Conservation (phyloP, 768 basidiomycete species). For the Lactarius evosmus region DNA sequence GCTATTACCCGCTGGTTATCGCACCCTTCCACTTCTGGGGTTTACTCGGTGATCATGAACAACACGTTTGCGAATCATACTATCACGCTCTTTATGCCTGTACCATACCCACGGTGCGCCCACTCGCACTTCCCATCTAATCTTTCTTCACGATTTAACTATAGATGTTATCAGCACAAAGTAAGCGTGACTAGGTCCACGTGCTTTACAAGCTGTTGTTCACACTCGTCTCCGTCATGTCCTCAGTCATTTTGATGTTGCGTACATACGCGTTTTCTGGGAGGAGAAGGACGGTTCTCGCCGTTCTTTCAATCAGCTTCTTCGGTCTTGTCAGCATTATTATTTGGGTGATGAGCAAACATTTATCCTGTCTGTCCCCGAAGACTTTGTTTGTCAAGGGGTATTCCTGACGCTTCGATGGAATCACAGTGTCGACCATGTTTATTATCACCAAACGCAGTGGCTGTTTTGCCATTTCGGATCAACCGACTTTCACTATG, state of each 20-base stretch:
- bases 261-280: slow-evolving; percentile 26
- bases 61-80: not conserved
- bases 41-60: not conserved
- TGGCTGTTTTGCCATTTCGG: slow-evolving; percentile 17
- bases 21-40: slow-evolving; percentile 25
- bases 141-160: not conserved
- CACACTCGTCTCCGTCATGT: not conserved
- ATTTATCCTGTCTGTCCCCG: slow-evolving; percentile 11
- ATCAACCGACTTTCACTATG: not conserved
- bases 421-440: slow-evolving; percentile 8
- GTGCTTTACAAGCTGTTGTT: not conserved
- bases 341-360: slow-evolving; percentile 12
- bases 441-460: not conserved
- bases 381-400: not conserved
- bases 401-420: not conserved
- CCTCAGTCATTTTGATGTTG: slow-evolving; percentile 26
- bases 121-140: not conserved
- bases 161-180: slow-evolving; percentile 20
- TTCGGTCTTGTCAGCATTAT: slow-evolving; percentile 2
- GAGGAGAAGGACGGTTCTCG: slow-evolving; percentile 2
- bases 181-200: slow-evolving; percentile 3
- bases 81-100: slow-evolving; percentile 16
- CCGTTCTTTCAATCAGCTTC: slow-evolving; percentile 8
- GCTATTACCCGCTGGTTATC: slow-evolving; percentile 22
- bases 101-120: slow-evolving; percentile 19